phyloP scores from a whole-genome alignment of 495 filamentous ascomycete genomes.

The Aspergillus bertholletiae region DNA sequence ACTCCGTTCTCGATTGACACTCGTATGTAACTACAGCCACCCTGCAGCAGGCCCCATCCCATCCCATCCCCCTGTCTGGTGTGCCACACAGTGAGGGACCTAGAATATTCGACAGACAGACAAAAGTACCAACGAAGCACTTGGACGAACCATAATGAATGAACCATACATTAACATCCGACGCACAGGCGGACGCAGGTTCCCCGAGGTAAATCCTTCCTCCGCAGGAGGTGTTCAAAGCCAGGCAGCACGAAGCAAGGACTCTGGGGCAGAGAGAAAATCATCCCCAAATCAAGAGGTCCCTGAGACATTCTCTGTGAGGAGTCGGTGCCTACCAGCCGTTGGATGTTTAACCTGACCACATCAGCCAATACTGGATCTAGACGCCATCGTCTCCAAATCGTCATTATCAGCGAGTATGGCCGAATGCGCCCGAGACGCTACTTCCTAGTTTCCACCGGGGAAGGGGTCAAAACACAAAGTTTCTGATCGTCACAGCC shows the following conservation, averaged over 20 bases:
- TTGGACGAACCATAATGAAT: slow-evolving; percentile 1
- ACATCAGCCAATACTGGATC: background rate
- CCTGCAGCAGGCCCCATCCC: background rate
- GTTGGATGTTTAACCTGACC: background rate
- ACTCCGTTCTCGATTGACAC: background rate
- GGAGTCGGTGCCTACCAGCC: slow-evolving; percentile 9
- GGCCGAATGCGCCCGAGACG: background rate
- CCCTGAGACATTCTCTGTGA: slow-evolving; percentile 25
- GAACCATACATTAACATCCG: slow-evolving; percentile 20
- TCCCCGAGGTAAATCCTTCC: slow-evolving; percentile 16
- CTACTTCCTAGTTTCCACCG: background rate
- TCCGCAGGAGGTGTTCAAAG: slow-evolving; percentile 16
- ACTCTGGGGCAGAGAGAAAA: slow-evolving; percentile 4
- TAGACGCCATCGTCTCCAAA: background rate
- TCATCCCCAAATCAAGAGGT: slow-evolving; percentile 5
- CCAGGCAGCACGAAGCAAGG: slow-evolving; percentile 42
- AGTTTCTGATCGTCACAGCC: slow-evolving; percentile 23
- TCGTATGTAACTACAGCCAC: background rate
- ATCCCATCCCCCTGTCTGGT: background rate
- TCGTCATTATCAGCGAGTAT: background rate
- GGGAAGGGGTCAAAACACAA: slow-evolving; percentile 9
- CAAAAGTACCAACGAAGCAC: slow-evolving; percentile 16
- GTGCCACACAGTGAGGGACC: background rate
- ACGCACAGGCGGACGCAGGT: slow-evolving; percentile 16
- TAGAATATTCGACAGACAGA: background rate